Percentiles rank a stretch among this genome's conserved stretches.
These are phyloP conservation scores for Insectozyma bohioensis DNA, from an alignment of 1,139 yeast genomes.

Conservation along the genomic window DNA sequence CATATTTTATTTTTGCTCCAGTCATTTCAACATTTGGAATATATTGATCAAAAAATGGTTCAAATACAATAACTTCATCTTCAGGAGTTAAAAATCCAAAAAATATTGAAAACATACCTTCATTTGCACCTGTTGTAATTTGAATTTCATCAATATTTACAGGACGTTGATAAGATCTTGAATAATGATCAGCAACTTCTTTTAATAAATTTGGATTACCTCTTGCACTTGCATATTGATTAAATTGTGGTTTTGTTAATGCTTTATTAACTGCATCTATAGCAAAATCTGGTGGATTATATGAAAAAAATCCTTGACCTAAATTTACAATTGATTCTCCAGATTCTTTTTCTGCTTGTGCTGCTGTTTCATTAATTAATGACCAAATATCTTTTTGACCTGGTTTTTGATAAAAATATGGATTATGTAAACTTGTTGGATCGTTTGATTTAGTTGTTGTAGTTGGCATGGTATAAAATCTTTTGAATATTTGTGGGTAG, in stretches of 20 bases:
- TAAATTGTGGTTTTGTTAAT: conserved; percentile 65
- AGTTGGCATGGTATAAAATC: background rate
- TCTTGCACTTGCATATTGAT: conserved; percentile 89
- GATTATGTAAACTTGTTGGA: conserved; percentile 45
- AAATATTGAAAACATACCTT: conserved; percentile 83
- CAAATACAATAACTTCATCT: conserved; percentile 96
- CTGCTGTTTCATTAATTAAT: conserved; percentile 91
- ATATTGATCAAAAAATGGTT: conserved; percentile 96
- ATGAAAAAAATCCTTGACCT: conserved; percentile 97
- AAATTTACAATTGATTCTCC: conserved; percentile 79
- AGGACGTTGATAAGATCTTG: conserved; percentile 61
- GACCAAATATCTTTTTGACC: conserved; percentile 91
- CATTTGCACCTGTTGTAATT: conserved; percentile 95
- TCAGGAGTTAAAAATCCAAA: conserved; percentile 84
- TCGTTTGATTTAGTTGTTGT: conserved; percentile 8
- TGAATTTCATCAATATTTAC: conserved; percentile 66
- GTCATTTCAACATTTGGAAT: conserved; percentile 90
- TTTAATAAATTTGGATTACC: conserved; percentile 78
- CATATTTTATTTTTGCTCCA: conserved; percentile 88
- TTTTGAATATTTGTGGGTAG: background rate
- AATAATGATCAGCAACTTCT: conserved; percentile 69
- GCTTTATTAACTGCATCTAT: conserved; percentile 79
- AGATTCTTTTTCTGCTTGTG: conserved; percentile 58
- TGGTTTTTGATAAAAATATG: conserved; percentile 55
- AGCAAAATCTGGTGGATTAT: conserved; percentile 90